Percentiles rank a stretch among this genome's conserved stretches.
Evolutionary conservation across 2,329 filamentous ascomycete species (phyloP).

Genomic region (Xylariaceae sp.): DNA sequence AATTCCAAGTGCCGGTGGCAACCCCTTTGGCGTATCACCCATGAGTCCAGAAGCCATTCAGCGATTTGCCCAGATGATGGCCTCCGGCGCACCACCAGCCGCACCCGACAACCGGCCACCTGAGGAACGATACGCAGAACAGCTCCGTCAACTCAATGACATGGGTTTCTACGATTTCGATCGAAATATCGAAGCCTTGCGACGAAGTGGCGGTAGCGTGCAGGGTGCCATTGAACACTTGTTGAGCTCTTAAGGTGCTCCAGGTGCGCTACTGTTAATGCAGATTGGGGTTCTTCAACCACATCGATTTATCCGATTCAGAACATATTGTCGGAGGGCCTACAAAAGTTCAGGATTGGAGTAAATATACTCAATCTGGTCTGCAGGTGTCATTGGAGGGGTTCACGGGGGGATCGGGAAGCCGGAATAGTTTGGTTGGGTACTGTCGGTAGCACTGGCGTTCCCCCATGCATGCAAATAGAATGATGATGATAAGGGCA

Average conservation of each 20-base stretch:
- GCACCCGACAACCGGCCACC: slow-evolving; percentile 81
- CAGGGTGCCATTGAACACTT: slow-evolving; percentile 84
- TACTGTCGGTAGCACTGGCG: background rate
- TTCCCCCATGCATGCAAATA: background rate
- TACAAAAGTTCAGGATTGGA: background rate
- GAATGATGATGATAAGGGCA: background rate
- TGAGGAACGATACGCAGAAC: slow-evolving; percentile 86
- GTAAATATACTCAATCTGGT: background rate
- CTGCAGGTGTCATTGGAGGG: background rate
- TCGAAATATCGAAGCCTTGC: slow-evolving; percentile 78
- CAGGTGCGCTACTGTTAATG: background rate
- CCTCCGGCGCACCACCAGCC: slow-evolving; percentile 38
- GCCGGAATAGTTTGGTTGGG: background rate
- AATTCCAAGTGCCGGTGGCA: slow-evolving; percentile 31
- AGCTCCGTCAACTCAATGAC: slow-evolving; percentile 86
- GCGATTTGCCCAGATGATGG: slow-evolving; percentile 49
- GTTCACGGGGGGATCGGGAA: background rate
- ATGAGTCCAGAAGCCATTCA: slow-evolving; percentile 53
- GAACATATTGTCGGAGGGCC: background rate
- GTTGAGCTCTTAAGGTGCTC: slow-evolving; percentile 35
- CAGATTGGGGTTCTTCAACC: background rate
- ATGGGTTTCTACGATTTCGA: slow-evolving; percentile 99
- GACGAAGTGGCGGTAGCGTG: slow-evolving; percentile 86
- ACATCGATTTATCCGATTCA: background rate
- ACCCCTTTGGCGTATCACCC: slow-evolving; percentile 39